phyloP scores from a whole-genome alignment of 306 rosid species.

The Cucumis melo region DNA sequence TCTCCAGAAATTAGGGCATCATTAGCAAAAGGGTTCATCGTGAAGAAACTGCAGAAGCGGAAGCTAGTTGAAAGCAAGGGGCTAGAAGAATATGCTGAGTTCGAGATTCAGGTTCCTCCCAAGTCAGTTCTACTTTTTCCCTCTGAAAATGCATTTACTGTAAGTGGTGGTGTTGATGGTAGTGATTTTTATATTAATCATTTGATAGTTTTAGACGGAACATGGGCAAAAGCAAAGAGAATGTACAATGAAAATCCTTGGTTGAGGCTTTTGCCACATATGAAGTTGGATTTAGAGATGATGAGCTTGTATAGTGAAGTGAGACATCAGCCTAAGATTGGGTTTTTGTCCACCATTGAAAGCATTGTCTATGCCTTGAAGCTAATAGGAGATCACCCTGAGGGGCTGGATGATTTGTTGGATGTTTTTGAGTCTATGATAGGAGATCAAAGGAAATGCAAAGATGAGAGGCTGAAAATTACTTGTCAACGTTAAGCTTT shows the following conservation, averaged over 20 bases:
- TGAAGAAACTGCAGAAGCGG: constrained; percentile 40
- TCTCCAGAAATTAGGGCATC: constrained; percentile 40
- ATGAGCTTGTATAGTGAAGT: constrained; percentile 66
- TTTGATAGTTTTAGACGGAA: constrained; percentile 73
- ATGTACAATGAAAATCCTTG: constrained; percentile 73
- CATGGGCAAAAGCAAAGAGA: constrained; percentile 91
- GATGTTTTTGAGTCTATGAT: constrained; percentile 76
- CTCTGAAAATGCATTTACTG: constrained; percentile 38
- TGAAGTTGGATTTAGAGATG: constrained; percentile 55
- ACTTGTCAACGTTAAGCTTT: background rate
- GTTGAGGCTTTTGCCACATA: constrained; percentile 63
- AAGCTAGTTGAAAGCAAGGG: constrained; percentile 10
- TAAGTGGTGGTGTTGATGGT: constrained; percentile 19
- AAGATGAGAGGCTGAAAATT: constrained; percentile 51
- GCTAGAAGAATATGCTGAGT: constrained; percentile 42
- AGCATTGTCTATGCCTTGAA: constrained; percentile 65
- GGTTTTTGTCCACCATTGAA: constrained; percentile 74
- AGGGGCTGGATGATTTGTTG: constrained; percentile 56
- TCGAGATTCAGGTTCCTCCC: constrained; percentile 47
- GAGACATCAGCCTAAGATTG: constrained; percentile 61
- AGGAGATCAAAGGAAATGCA: constrained; percentile 62
- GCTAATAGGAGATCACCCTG: constrained; percentile 38
- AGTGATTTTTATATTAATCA: constrained; percentile 37
- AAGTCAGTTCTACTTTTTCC: constrained; percentile 74
- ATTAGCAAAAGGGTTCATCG: constrained; percentile 51